These are phyloP conservation scores for Mangifera indica DNA, from an alignment of 345 rosid genomes.

Conservation along the genomic window DNA sequence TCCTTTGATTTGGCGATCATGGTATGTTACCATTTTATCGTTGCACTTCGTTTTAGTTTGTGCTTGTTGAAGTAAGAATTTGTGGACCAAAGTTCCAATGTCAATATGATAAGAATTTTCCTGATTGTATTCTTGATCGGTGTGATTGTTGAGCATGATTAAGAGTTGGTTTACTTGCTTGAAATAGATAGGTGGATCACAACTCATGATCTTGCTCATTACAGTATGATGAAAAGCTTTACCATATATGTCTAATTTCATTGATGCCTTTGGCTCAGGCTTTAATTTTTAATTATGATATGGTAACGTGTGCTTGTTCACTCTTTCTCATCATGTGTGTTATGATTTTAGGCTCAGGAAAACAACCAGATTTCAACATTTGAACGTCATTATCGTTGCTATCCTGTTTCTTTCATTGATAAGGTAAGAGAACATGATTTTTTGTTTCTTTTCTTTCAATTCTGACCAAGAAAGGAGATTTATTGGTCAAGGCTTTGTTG, in stretches of 20 bases:
- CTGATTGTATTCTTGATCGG: constrained; percentile 16
- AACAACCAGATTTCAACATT: constrained; percentile 33
- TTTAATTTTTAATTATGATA: not conserved
- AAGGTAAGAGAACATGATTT: constrained; percentile 37
- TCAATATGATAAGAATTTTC: constrained; percentile 3
- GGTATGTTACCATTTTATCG: constrained; percentile 21
- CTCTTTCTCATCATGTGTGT: constrained; percentile 12
- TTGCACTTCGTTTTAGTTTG: constrained; percentile 2
- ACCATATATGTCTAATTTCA: not conserved
- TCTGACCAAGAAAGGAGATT: not conserved
- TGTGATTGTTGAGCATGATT: not conserved
- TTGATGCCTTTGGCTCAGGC: not conserved
- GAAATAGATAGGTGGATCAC: not conserved
- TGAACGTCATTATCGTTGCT: constrained; percentile 55
- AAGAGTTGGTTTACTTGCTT: too few species aligned
- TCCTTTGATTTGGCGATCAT: constrained; percentile 16
- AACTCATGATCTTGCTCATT: not conserved
- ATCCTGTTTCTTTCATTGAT: constrained; percentile 61
- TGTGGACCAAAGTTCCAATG: not conserved
- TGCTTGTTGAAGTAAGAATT: constrained; percentile 4
- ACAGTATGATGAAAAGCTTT: not conserved
- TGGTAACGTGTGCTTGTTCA: not conserved
- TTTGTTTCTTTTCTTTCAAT: not conserved
- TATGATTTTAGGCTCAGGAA: constrained; percentile 34
- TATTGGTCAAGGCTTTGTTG: not conserved